Base-by-base conservation (phyloP, 2,329 filamentous ascomycete genomes). In the Calonectria pseudoturangicola region DNA sequence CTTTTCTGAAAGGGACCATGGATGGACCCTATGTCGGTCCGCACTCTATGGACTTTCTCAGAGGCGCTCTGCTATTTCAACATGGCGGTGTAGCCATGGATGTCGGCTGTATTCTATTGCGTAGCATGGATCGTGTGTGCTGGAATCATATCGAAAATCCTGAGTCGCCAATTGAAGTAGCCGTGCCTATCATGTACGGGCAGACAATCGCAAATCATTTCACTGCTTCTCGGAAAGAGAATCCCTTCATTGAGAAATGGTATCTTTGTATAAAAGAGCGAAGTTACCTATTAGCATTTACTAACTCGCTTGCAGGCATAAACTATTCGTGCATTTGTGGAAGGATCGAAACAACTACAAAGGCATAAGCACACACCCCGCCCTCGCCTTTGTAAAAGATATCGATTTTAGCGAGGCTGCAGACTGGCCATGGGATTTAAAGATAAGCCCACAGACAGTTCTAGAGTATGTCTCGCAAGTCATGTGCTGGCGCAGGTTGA, bases 41-140 rank as follows among this genome's bases (percentile, higher is more conserved):
- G 3, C 85, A 87, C 56, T 84, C 81, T 28, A 83, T 84, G 4
- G 86, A 87, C 68, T 83, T 87, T 30, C 76, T 87, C n/a, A 81
- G 86, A 12, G 82, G 84, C 6, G 83, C 85, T n/a, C 79, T 82
- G 7, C 72, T 87, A 16, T 82, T 81, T 63, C 72, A 76, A 18
- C 82, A 85, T 65, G 85, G 85, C 8, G 85, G 85, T 27, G 83
- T 82, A 0, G 85, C 82, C 79, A 81, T 86, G 73, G 85, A 87
- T 69, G 83, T 86, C 6, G 84, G 85, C 5, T 81, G 78, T 50
- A 80, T 86, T 18, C 70, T 86, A n/a, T 76, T 85, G 39, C 77
- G 84, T 6, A 73, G 77, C 33, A 76, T 86, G 30, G 84, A 86
- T 67, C 75, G 80, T 16, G 78, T 86, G 43, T 85, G 83, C 54